phyloP scores from a whole-genome alignment of 148 eudicot species.

The Vaccinium macrocarpon region DNA sequence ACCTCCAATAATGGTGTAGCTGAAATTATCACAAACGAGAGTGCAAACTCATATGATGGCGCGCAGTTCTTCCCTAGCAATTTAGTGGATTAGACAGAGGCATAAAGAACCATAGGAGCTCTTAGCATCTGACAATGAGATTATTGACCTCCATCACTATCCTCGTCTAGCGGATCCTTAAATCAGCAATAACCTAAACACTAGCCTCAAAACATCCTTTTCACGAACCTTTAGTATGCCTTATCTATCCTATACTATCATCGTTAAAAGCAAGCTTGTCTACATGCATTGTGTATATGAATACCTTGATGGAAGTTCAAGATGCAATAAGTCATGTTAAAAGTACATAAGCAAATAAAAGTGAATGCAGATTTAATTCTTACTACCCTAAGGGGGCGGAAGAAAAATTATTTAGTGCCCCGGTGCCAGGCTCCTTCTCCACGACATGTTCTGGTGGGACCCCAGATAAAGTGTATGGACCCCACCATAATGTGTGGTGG shows the following conservation, averaged over 20 bases:
- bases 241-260: not conserved
- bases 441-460: too few relatives aligned
- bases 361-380: not conserved
- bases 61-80: not conserved
- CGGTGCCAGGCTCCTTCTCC: too few relatives aligned
- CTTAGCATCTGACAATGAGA: not conserved
- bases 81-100: not conserved
- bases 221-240: not conserved
- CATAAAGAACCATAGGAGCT: not conserved
- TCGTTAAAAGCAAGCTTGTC: not conserved
- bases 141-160: not conserved
- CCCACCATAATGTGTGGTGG: too few relatives aligned
- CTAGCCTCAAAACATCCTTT: not conserved
- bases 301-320: not conserved
- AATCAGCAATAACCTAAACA: not conserved
- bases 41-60: not conserved
- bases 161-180: not conserved
- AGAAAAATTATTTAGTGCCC: too few relatives aligned
- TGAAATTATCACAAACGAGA: not conserved
- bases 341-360: not conserved
- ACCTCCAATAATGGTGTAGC: not conserved
- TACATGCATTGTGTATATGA: not conserved
- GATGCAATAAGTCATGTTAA: not conserved
- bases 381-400: not conserved
- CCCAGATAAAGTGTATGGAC: too few relatives aligned